Base-by-base conservation (phyloP, 495 filamentous ascomycete genomes). In the Neurospora tetraspora region DNA sequence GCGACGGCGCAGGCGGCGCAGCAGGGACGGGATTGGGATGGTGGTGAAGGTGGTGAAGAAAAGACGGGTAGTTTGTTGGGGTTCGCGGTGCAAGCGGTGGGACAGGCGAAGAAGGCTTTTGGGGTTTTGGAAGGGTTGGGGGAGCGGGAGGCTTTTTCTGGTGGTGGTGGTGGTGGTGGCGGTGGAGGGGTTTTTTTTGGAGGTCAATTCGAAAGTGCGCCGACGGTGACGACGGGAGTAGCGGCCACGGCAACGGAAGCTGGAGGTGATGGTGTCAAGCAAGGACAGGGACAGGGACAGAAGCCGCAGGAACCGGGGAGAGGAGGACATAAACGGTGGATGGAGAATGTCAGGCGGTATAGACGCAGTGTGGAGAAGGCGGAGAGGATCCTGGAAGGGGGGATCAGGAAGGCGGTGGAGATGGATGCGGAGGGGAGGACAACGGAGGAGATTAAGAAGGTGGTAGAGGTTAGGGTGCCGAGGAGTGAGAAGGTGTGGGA, bases 71-170 rank as follows among this genome's bases (percentile, higher is more conserved):
- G 4, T 72, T 72, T 94, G 9, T 80, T 96, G 14, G 86, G 87
- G 3, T 83, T 86, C 23, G 92, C 93, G 8, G 85, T 85, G 12
- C 82, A 86, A 31, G 87, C 87, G 0, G 84, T 90, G n/a, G 82
- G 80, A 0, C 85, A 87, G 37, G 92, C 91, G 0, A 86, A 89
- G 43, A 91, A 87, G 74, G 88, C 87, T 4, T 91, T 91, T 81
- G 90, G 92, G 78, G 83, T 83, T 10, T 79, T 92, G 43, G 82
- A 77, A 70, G 87, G 86, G 74, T 71, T 89, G 71, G 76, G 79
- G 7, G 80, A 81, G 11, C 75, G 80, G 69, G 83, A 85, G 16
- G 83, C 86, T 4, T 86, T 88, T 61, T 79, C 53, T 16, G 53
- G 2, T 9, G 53, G 53, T 18, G 53, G 47, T 59, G 45, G 45